Conservation (phyloP, 805 yeast genomes). For the Yarrowia sp. region DNA sequence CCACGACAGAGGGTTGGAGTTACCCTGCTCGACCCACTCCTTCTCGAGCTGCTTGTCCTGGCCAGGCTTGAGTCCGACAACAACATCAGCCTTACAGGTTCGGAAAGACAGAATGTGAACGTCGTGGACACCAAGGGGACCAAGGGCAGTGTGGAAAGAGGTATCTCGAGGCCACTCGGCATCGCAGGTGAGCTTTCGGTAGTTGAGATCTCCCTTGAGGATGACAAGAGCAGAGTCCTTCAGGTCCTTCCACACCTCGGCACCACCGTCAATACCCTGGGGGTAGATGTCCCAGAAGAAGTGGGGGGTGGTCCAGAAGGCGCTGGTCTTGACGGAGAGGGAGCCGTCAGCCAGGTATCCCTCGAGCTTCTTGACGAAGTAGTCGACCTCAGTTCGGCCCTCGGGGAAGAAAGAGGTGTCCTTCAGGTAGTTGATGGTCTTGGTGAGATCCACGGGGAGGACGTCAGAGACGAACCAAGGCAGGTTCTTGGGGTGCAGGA, state of each 20-base stretch:
- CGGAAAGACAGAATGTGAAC: slow-evolving; percentile 77
- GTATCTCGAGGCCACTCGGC: slow-evolving; percentile 86
- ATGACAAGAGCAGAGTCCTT: slow-evolving; percentile 67
- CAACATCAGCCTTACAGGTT: slow-evolving; percentile 96
- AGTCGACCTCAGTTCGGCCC: slow-evolving; percentile 57
- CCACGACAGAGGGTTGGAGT: slow-evolving; percentile 80
- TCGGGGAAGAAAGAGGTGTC: slow-evolving; percentile 58
- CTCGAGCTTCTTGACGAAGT: slow-evolving; percentile 57
- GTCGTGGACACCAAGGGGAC: slow-evolving; percentile 66
- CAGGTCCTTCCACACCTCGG: slow-evolving; percentile 66
- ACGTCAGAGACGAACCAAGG: slow-evolving; percentile 99
- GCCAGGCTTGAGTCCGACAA: slow-evolving; percentile 79
- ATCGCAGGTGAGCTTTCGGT: slow-evolving; percentile 92
- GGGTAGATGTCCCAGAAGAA: slow-evolving; percentile 76
- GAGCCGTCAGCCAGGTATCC: slow-evolving; percentile 56
- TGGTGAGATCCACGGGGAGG: slow-evolving; percentile 76
- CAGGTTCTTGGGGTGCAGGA: slow-evolving; percentile 84
- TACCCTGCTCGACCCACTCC: slow-evolving; percentile 63
- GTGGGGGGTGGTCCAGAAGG: slow-evolving; percentile 85
- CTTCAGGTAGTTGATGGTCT: slow-evolving; percentile 62
- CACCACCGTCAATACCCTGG: slow-evolving; percentile 62
- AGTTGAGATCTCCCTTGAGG: slow-evolving; percentile 95
- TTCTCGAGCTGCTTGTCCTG: slow-evolving; percentile 69
- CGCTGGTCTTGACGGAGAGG: slow-evolving; percentile 62
- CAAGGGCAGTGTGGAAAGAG: slow-evolving; percentile 72